A percentile compares a stretch with the other conserved stretches of the same genome.
Conservation (phyloP, 2,329 filamentous ascomycete genomes). For the Fusarium sp. region DNA sequence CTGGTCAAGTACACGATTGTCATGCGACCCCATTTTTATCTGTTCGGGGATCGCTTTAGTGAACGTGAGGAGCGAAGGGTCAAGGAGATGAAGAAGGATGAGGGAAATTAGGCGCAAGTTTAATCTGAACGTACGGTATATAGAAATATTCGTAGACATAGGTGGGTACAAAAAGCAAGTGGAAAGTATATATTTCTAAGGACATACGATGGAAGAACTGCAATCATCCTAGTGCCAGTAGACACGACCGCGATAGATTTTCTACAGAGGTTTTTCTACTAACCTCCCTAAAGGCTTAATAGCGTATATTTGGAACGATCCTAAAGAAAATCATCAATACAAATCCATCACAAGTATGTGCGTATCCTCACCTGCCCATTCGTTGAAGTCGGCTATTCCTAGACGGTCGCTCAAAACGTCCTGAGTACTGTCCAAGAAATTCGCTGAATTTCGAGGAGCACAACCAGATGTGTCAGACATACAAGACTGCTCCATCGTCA, state of each 20-base stretch:
- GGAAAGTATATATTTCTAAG: no score
- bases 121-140: no score
- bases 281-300: no score
- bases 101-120: no score
- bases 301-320: neutral
- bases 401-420: accelerated
- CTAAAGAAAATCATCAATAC: neutral
- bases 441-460: no score
- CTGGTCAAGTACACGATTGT: slow-evolving; percentile 12
- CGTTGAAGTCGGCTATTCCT: neutral
- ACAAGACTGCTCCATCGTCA: neutral
- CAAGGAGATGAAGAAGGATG: neutral
- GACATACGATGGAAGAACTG: no score
- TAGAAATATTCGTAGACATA: no score
- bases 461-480: neutral
- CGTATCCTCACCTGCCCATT: neutral
- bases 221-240: no score
- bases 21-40: slow-evolving; percentile 1
- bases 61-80: slow-evolving; percentile 1
- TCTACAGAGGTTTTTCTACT: no score
- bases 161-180: no score
- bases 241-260: no score
- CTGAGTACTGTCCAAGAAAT: accelerated
- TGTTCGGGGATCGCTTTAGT: slow-evolving; percentile 2
- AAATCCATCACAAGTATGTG: accelerated